These are phyloP conservation scores for Saccharum officinarum DNA, from an alignment of 176 grass and related monocot genomes.

Conservation along the genomic window DNA sequence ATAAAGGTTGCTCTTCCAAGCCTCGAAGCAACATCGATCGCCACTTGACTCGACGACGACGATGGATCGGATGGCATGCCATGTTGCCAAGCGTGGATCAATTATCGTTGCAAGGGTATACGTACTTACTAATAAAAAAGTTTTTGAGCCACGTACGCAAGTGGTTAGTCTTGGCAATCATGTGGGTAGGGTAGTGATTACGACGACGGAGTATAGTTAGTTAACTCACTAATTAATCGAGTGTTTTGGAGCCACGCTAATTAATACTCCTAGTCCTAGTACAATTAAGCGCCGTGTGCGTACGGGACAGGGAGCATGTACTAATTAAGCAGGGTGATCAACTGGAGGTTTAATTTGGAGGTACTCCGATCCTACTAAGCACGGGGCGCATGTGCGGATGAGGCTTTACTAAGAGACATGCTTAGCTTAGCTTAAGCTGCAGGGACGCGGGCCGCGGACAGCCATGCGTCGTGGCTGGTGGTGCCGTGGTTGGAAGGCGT, in stretches of 20 bases:
- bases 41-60: not conserved
- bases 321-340: not conserved
- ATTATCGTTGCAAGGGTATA: not conserved
- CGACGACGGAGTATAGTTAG: not conserved
- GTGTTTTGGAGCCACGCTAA: not conserved
- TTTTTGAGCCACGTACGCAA: too few relatives aligned
- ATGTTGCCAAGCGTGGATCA: not conserved
- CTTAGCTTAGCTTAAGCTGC: not conserved
- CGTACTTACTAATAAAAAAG: too few relatives aligned
- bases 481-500: conserved; percentile 20
- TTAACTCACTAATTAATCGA: not conserved
- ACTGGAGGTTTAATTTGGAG: not conserved
- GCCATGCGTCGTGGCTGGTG: not conserved
- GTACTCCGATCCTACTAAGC: too few relatives aligned
- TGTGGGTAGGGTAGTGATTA: not conserved
- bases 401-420: not conserved
- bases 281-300: not conserved
- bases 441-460: conserved; percentile 14
- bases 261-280: not conserved
- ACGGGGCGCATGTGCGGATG: too few relatives aligned
- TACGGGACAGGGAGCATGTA: not conserved
- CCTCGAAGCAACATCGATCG: conserved; percentile 25
- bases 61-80: not conserved
- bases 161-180: conserved; percentile 7
- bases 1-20: not conserved